Evolutionary conservation across 2,329 filamentous ascomycete species (phyloP).

Genomic region (Metarhizium album): DNA sequence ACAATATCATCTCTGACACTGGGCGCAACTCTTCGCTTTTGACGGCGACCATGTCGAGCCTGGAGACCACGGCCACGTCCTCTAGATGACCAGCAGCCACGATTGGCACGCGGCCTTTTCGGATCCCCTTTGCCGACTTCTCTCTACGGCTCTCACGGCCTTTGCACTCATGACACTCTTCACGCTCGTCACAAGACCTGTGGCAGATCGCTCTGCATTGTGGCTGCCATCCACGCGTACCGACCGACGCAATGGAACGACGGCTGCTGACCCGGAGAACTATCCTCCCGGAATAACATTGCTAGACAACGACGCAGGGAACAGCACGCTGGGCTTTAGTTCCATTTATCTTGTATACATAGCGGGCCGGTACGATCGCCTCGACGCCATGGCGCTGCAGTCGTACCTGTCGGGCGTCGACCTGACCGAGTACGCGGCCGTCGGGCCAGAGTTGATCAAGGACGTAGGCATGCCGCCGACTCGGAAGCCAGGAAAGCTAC

Average conservation of each 20-base stretch:
- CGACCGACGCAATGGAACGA: not conserved
- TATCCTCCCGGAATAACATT: not conserved
- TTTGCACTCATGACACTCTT: not conserved
- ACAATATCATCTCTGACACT: too few species aligned
- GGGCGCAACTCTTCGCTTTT: not conserved
- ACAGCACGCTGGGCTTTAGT: not conserved
- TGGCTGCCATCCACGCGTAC: not conserved
- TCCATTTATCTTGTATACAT: conserved; percentile 11
- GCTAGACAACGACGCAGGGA: not conserved
- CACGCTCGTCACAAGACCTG: not conserved
- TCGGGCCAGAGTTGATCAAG: conserved; percentile 12
- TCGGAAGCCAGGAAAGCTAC: conserved; percentile 8
- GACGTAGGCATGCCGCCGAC: conserved; percentile 16
- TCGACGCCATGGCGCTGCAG: conserved; percentile 17
- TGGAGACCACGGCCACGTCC: not conserved
- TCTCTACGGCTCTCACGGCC: not conserved
- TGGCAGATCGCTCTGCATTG: not conserved
- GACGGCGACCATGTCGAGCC: not conserved
- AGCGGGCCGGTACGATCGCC: conserved; percentile 14
- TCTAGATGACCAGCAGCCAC: not conserved
- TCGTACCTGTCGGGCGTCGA: conserved; percentile 16
- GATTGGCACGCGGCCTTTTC: not conserved
- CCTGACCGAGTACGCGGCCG: conserved; percentile 11
- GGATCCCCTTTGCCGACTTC: not conserved
- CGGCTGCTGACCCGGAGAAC: not conserved